Conservation (phyloP, 78 protist genomes). For the Bodo saltans region DNA sequence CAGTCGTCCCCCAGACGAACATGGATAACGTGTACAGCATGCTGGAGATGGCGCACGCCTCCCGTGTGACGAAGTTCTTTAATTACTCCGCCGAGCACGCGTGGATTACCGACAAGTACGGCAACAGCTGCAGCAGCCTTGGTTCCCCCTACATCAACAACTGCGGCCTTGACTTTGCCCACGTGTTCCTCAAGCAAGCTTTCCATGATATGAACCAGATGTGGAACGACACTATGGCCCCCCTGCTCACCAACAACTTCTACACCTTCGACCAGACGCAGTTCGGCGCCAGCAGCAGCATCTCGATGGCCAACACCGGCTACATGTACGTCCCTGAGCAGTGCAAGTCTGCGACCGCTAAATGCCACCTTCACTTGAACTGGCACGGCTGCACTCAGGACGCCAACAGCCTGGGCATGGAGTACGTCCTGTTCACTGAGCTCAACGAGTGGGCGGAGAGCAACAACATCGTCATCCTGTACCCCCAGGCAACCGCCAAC, state of each 20-base stretch:
- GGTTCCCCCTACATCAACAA: conserved; percentile 47
- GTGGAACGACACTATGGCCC: neutral
- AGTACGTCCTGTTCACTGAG: conserved; percentile 28
- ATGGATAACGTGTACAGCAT: neutral
- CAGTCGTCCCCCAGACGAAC: neutral
- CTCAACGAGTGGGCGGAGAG: conserved; percentile 46
- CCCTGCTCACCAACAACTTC: conserved; percentile 1
- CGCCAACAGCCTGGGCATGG: neutral
- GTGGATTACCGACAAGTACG: conserved; percentile 12
- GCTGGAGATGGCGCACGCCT: neutral
- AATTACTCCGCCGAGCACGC: conserved; percentile 36
- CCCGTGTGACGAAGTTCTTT: neutral
- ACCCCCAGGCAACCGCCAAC: conserved; percentile 37
- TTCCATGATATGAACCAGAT: neutral
- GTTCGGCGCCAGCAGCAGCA: neutral
- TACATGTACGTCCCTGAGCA: conserved; percentile 30
- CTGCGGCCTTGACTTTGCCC: conserved; percentile 40
- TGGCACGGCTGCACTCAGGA: conserved; percentile 47
- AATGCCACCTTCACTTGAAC: conserved; percentile 35
- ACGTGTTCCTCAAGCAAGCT: conserved; percentile 8
- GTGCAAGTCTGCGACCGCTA: neutral
- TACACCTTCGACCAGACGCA: neutral
- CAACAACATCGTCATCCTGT: conserved; percentile 43
- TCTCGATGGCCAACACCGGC: neutral
- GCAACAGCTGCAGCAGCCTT: conserved; percentile 24